phyloP scores from a whole-genome alignment of 2,329 filamentous ascomycete species.

The Fusarium musae region DNA sequence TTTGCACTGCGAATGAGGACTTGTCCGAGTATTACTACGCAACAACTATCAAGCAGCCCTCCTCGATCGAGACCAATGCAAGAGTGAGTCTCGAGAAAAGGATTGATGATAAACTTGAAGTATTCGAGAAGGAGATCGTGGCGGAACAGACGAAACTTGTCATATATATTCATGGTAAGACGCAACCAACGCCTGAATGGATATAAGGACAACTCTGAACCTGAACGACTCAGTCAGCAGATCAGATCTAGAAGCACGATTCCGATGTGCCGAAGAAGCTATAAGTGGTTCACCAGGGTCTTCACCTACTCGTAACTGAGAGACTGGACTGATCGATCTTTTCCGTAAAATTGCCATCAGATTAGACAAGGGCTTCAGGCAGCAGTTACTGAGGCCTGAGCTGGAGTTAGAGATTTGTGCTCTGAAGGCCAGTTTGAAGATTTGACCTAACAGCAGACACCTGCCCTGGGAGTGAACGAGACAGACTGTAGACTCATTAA shows the following conservation, averaged over 20 bases:
- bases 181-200: not conserved
- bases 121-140: not conserved
- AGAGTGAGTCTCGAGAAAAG: not conserved
- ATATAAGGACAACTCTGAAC: no score
- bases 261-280: not conserved
- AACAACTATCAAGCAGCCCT: not conserved
- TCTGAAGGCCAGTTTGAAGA: not conserved
- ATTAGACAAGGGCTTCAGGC: not conserved
- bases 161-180: not conserved
- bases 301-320: not conserved
- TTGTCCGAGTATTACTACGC: not conserved
- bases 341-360: not conserved
- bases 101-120: not conserved
- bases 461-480: not conserved
- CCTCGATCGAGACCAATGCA: not conserved
- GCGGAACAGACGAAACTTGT: not conserved
- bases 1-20: not conserved
- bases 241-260: not conserved
- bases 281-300: not conserved
- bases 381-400: not conserved
- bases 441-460: not conserved
- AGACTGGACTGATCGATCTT: not conserved
- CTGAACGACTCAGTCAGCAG: not conserved
- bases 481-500: not conserved
- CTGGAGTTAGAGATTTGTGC: not conserved